Conservation (phyloP, 768 basidiomycete genomes). For the Pleurotus eryngii region DNA sequence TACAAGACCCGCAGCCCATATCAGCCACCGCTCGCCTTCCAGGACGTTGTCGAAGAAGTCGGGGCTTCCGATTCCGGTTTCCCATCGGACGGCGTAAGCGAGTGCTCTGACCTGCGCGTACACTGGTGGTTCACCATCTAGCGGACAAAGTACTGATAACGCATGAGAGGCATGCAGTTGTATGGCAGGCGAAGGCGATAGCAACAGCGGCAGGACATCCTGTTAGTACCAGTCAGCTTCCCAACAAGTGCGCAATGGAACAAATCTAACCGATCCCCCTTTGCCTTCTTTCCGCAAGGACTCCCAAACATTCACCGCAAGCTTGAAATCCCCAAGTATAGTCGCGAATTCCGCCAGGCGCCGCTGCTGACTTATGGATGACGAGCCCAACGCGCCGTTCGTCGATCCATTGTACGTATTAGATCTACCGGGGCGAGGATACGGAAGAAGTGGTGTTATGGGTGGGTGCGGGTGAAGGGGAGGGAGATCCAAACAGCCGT, state of each 20-base stretch:
- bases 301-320: constrained; percentile 85
- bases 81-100: constrained; percentile 74
- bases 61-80: constrained; percentile 49
- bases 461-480: constrained; percentile 41
- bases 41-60: constrained; percentile 58
- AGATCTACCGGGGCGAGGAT: constrained; percentile 34
- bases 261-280: constrained; percentile 69
- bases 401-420: constrained; percentile 30
- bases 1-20: constrained; percentile 82
- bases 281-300: constrained; percentile 81
- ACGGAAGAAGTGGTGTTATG: constrained; percentile 38
- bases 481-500: constrained; percentile 71
- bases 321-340: constrained; percentile 83
- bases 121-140: constrained; percentile 47
- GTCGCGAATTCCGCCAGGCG: constrained; percentile 97
- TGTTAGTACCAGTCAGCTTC: constrained; percentile 24
- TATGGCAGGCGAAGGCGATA: constrained; percentile 63
- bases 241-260: background rate
- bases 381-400: constrained; percentile 16
- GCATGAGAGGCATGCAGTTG: constrained; percentile 61
- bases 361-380: constrained; percentile 66
- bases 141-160: constrained; percentile 42
- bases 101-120: constrained; percentile 68
- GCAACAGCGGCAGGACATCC: constrained; percentile 80
- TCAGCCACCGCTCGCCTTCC: constrained; percentile 83